These are phyloP conservation scores for Zygosaccharomyces sapae DNA, from an alignment of 1,139 yeast species.

Conservation along the genomic window DNA sequence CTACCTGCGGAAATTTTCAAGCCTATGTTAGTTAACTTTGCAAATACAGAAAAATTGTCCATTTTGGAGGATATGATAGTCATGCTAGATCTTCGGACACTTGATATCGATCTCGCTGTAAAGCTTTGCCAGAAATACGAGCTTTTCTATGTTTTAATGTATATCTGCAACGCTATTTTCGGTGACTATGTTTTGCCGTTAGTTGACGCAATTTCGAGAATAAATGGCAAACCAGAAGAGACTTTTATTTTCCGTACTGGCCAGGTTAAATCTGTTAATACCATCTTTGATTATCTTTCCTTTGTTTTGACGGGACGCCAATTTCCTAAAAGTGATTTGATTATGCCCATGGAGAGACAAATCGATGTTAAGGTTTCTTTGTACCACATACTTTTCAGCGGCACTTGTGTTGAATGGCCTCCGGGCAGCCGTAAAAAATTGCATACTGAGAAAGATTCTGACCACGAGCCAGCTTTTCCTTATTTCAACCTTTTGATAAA, in stretches of 20 bases:
- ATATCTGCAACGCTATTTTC: conserved; percentile 63
- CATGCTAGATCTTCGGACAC: conserved; percentile 54
- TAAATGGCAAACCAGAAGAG: conserved; percentile 12
- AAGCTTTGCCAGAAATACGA: conserved; percentile 52
- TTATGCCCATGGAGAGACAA: conserved; percentile 34
- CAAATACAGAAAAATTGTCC: conserved; percentile 41
- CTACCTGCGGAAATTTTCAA: conserved; percentile 64
- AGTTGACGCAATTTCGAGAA: conserved; percentile 38
- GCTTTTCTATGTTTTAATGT: conserved; percentile 57
- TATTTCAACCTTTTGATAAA: conserved; percentile 33
- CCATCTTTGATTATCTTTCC: conserved; percentile 59
- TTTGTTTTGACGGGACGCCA: conserved; percentile 71
- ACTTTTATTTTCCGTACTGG: conserved; percentile 15
- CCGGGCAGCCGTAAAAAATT: conserved; percentile 28
- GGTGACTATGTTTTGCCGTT: conserved; percentile 68
- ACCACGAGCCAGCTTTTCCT: conserved; percentile 36
- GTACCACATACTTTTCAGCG: conserved; percentile 54
- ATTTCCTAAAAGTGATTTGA: conserved; percentile 62
- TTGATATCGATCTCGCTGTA: conserved; percentile 72
- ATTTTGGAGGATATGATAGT: conserved; percentile 63
- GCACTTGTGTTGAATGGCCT: conserved; percentile 49
- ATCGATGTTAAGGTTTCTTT: conserved; percentile 45
- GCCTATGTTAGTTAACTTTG: conserved; percentile 51
- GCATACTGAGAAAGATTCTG: conserved; percentile 17
- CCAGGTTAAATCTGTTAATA: conserved; percentile 13